phyloP scores from a whole-genome alignment of 2,329 filamentous ascomycete genomes.

The Xylaria arbuscula region DNA sequence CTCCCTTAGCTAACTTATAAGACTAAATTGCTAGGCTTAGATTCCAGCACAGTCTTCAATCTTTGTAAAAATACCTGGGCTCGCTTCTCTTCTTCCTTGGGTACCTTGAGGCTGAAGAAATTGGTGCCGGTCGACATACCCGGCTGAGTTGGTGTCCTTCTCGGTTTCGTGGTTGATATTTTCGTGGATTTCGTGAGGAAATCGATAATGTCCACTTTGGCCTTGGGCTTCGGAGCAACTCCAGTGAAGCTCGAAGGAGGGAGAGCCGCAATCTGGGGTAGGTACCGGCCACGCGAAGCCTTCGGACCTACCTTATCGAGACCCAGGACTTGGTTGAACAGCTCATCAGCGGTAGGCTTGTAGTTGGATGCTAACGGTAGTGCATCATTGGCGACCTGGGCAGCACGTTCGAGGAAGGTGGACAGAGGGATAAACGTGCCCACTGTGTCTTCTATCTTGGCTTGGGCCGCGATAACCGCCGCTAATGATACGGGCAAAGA shows the following conservation, averaged over 20 bases:
- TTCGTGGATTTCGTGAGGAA: constrained; percentile 67
- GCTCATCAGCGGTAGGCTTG: constrained; percentile 78
- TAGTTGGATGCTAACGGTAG: constrained; percentile 75
- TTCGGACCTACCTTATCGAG: constrained; percentile 64
- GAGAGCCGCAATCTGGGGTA: constrained; percentile 75
- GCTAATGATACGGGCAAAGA: constrained; percentile 81
- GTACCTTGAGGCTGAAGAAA: constrained; percentile 83
- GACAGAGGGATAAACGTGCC: constrained; percentile 85
- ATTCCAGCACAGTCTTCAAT: constrained; percentile 84
- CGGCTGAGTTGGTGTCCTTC: constrained; percentile 54
- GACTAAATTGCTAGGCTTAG: constrained; percentile 80
- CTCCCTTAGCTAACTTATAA: constrained; percentile 56
- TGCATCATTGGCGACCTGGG: constrained; percentile 87
- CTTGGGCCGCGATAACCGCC: constrained; percentile 82
- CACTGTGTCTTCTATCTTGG: constrained; percentile 79
- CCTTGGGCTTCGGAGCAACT: constrained; percentile 52
- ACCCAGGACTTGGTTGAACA: constrained; percentile 91
- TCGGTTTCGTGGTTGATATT: constrained; percentile 45
- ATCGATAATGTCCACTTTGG: constrained; percentile 82
- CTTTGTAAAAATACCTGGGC: constrained; percentile 85
- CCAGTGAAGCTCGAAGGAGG: constrained; percentile 57
- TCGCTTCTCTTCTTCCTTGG: constrained; percentile 82
- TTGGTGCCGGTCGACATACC: constrained; percentile 71
- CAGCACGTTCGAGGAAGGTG: constrained; percentile 86
- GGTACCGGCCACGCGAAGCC: constrained; percentile 71